A percentile compares a stretch with the other conserved stretches of the same genome.
Evolutionary conservation across 495 filamentous ascomycete genomes (phyloP).

Genomic region (Trichoderma orchidacearum): DNA sequence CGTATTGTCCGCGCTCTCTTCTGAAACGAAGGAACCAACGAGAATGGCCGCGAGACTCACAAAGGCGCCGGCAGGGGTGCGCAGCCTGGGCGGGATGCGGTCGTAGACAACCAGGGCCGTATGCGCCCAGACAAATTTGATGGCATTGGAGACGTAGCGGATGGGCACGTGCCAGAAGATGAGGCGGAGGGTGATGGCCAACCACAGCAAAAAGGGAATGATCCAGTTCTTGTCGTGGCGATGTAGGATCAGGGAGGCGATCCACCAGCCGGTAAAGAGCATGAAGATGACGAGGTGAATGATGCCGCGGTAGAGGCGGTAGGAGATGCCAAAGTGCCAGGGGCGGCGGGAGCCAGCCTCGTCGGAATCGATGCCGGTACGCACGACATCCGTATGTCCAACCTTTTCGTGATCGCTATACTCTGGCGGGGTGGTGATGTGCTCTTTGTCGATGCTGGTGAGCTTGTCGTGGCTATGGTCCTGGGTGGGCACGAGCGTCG

Average conservation of each 20-base stretch:
- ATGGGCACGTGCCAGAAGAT: constrained; percentile 61
- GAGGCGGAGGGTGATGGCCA: constrained; percentile 59
- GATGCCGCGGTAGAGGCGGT: background rate
- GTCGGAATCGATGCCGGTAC: background rate
- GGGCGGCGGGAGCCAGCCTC: background rate
- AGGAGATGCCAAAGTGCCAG: background rate
- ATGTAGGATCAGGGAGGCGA: constrained; percentile 61
- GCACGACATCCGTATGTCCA: background rate
- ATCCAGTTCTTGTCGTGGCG: constrained; percentile 67
- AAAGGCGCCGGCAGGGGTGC: constrained; percentile 42
- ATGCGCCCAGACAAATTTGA: constrained; percentile 50
- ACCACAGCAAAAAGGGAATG: constrained; percentile 70
- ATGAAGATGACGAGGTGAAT: background rate
- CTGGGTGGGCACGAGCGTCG: background rate
- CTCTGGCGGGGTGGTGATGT: background rate
- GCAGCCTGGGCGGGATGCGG: constrained; percentile 46
- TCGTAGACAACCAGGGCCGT: constrained; percentile 40
- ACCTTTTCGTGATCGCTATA: constrained; percentile 5
- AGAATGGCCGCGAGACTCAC: constrained; percentile 56
- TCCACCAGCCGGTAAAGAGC: constrained; percentile 56
- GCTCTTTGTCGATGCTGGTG: background rate
- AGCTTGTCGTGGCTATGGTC: constrained; percentile 1
- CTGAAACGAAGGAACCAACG: constrained; percentile 58
- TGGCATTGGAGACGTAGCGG: constrained; percentile 47
- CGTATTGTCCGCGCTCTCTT: constrained; percentile 60